Evolutionary conservation across 768 basidiomycete species (phyloP), one percentile per base, ranked within the genome.

Genomic region (Serpula lacrymans): DNA sequence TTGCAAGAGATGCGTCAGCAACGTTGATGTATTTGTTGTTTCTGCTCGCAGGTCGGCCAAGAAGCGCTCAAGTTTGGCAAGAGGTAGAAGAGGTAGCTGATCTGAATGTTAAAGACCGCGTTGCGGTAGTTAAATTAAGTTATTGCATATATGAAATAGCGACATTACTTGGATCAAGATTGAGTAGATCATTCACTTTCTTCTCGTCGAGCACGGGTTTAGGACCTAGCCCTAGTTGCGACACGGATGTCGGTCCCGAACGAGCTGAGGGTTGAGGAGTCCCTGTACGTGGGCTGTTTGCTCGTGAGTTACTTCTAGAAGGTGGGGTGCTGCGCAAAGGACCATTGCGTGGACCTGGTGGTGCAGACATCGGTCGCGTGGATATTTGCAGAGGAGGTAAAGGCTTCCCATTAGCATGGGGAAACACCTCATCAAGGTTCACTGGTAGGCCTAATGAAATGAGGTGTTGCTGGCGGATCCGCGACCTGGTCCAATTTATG

Each of bases 401-500:
- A 5, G 76, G 67, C 52, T 80, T 84, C 31, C 75, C 74, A 44
- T 69, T 77, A 6, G 75, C 69, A 34, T 75, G 78, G 2, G 88
- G 86, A 36, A 89, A 68, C 6, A 95, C 82, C 66, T 97, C 94
- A 57, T 97, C 94, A 5, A 97, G 71, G 56, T 97, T 97, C 38
- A 97, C 88, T 3, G 94, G 94, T 33, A 97, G 84, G 17, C 94
- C 94, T 18, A 97, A 78, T 10, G 89, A 67, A 45, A 95, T 95
- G 34, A 97, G 71, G 54, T 96, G 90, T 55, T 92, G 90, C 34
- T 92, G 71, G 41, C 94, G 79, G 57, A 91, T 92, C 31, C 88
- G 79, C 42, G 92, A 95, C 34, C 91, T 83, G 37, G 82, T 93
- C 94, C 94, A 97, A 52, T 89, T 94, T 39, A 91, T 82, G n/a